Evolutionary conservation across 2,329 filamentous ascomycete genomes (phyloP).

Genomic region (Trichoderma guizhouense): DNA sequence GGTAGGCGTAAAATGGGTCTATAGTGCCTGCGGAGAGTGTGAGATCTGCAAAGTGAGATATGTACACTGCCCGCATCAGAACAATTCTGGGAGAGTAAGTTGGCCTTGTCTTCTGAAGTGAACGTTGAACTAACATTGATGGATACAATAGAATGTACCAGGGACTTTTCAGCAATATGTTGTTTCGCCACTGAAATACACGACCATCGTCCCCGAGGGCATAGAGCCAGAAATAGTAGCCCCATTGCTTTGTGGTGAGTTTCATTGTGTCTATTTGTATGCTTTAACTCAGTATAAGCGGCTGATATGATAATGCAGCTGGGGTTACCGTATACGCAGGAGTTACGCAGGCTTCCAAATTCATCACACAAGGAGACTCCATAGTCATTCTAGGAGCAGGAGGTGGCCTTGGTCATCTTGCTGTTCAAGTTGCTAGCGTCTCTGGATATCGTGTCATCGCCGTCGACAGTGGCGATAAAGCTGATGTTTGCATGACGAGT

Average conservation of each 20-base stretch:
- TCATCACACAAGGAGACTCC: not conserved
- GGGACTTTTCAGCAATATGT: slow-evolving; percentile 15
- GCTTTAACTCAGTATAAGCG: too few species aligned
- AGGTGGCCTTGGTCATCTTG: slow-evolving; percentile 6
- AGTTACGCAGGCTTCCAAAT: not conserved
- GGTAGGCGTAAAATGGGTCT: slow-evolving; percentile 8
- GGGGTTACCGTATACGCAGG: slow-evolving; percentile 10
- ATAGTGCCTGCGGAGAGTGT: slow-evolving; percentile 4
- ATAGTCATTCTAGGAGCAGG: slow-evolving; percentile 14
- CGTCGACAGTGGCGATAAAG: not conserved
- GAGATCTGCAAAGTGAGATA: not conserved
- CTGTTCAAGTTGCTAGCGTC: not conserved
- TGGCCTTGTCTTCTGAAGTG: not conserved
- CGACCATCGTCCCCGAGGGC: not conserved
- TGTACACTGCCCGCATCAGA: slow-evolving; percentile 1
- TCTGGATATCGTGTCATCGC: slow-evolving; percentile 2
- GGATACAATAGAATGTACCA: not conserved
- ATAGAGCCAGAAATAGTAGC: slow-evolving; percentile 8
- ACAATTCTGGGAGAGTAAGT: slow-evolving; percentile 6
- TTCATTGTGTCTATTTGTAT: not conserved
- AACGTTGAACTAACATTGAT: not conserved
- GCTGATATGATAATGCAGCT: not conserved
- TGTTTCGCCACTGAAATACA: not conserved
- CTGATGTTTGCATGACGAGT: not conserved
- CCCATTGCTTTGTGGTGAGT: slow-evolving; percentile 12